phyloP scores from a whole-genome alignment of 1,139 yeast species.

The Wickerhamomyces sp. region DNA sequence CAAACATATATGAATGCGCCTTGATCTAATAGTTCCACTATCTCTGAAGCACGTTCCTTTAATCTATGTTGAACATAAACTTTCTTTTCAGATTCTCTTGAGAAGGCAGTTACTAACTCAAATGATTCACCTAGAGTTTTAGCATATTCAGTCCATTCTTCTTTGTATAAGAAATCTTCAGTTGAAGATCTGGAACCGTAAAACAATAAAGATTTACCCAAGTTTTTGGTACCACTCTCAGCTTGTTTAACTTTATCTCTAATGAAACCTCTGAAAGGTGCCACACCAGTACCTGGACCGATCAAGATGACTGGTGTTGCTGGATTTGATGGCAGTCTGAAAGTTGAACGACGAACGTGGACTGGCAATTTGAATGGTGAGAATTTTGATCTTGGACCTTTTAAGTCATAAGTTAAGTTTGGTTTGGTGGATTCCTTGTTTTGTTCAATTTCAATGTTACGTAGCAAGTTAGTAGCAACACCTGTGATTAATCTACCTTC shows the following conservation, averaged over 20 bases:
- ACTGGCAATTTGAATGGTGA: slow-evolving; percentile 66
- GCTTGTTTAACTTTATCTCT: slow-evolving; percentile 70
- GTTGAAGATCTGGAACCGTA: slow-evolving; percentile 77
- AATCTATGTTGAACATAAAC: slow-evolving; percentile 86
- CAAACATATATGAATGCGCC: slow-evolving; percentile 94
- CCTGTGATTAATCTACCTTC: slow-evolving; percentile 41
- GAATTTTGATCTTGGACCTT: slow-evolving; percentile 76
- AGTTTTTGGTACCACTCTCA: slow-evolving; percentile 42
- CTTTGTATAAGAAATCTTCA: slow-evolving; percentile 78
- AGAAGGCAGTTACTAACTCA: slow-evolving; percentile 78
- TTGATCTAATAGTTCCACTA: slow-evolving; percentile 53
- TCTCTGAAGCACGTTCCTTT: slow-evolving; percentile 48
- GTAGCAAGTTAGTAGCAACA: slow-evolving; percentile 85
- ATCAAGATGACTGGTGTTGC: slow-evolving; percentile 82
- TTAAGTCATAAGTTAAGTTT: slow-evolving; percentile 59
- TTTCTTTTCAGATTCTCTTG: slow-evolving; percentile 63
- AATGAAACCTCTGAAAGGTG: slow-evolving; percentile 92
- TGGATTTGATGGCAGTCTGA: slow-evolving; percentile 89
- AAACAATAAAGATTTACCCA: slow-evolving; percentile 75
- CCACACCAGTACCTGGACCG: slow-evolving; percentile 99
- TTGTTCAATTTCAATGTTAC: slow-evolving; percentile 64
- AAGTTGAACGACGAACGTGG: slow-evolving; percentile 91
- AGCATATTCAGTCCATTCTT: slow-evolving; percentile 79
- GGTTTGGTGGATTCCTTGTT: slow-evolving; percentile 43
- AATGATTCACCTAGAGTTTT: slow-evolving; percentile 60